These are phyloP conservation scores for Petunia hybrid DNA, from an alignment of 305 asterid species.

Conservation along the genomic window DNA sequence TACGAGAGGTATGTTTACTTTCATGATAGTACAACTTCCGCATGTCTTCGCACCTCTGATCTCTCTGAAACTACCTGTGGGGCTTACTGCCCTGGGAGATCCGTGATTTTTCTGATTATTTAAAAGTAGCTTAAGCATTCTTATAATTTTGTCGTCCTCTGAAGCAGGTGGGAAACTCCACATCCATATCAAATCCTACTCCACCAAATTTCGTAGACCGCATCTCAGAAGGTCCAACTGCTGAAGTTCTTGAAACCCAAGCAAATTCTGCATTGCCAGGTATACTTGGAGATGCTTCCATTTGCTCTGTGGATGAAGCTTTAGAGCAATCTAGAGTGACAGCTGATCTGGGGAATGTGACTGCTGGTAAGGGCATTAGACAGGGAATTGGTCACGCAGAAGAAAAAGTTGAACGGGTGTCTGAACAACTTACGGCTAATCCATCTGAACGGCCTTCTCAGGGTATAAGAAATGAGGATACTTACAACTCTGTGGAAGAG, in stretches of 20 bases:
- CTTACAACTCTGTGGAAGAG: neutral
- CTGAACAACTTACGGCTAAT: neutral
- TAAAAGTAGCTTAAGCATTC: slow-evolving; percentile 2
- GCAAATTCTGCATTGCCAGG: slow-evolving; percentile 22
- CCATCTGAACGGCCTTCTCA: slow-evolving; percentile 21
- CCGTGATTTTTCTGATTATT: slow-evolving; percentile 31
- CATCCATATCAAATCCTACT: neutral
- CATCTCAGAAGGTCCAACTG: slow-evolving; percentile 6
- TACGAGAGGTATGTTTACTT: slow-evolving; percentile 36
- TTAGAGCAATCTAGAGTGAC: neutral
- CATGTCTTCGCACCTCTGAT: slow-evolving; percentile 11
- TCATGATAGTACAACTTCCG: neutral
- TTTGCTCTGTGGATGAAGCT: slow-evolving; percentile 2
- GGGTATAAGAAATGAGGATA: neutral
- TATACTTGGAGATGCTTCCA: neutral
- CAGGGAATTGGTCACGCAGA: too few relatives aligned
- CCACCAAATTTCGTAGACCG: neutral
- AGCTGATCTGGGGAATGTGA: neutral
- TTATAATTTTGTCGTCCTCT: neutral
- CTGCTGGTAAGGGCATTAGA: neutral
- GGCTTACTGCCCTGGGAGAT: slow-evolving; percentile 26
- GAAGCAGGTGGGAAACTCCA: slow-evolving; percentile 32
- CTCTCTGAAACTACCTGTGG: neutral
- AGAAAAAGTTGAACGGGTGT: too few relatives aligned
- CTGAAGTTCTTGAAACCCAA: slow-evolving; percentile 5